Evolutionary conservation across 176 grass and related monocot species (phyloP).

Genomic region (Triticum urartu): DNA sequence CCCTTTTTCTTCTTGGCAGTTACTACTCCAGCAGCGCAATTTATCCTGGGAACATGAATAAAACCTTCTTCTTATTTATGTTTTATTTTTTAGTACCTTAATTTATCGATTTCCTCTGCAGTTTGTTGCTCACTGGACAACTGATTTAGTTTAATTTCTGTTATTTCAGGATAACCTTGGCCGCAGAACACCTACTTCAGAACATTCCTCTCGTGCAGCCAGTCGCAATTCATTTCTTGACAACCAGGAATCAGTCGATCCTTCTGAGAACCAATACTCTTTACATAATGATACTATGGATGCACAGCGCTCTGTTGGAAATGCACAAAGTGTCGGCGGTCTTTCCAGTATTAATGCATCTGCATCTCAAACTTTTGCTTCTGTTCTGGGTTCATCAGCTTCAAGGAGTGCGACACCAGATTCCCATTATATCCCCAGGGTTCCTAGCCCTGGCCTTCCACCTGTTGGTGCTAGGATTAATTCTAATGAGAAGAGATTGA

Average conservation of each 20-base stretch:
- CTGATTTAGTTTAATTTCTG: slow-evolving; percentile 30
- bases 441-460: slow-evolving; percentile 72
- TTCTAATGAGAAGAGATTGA: slow-evolving; percentile 55
- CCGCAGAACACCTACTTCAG: slow-evolving; percentile 53
- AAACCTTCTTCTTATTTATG: neutral
- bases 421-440: slow-evolving; percentile 67
- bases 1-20: neutral
- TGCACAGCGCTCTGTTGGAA: slow-evolving; percentile 21
- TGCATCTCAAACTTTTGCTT: slow-evolving; percentile 66
- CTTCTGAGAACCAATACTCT: slow-evolving; percentile 48
- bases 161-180: slow-evolving; percentile 74
- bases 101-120: neutral
- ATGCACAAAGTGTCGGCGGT: slow-evolving; percentile 34
- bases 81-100: neutral
- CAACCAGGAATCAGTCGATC: slow-evolving; percentile 52
- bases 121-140: neutral
- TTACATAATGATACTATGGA: slow-evolving; percentile 53
- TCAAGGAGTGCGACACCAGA: slow-evolving; percentile 71
- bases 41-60: slow-evolving; percentile 4
- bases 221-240: slow-evolving; percentile 78
- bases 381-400: slow-evolving; percentile 59
- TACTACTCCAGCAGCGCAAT: neutral
- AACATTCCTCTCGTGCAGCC: slow-evolving; percentile 55
- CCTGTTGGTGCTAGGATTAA: slow-evolving; percentile 64
- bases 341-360: slow-evolving; percentile 42